A percentile compares a stretch with the other conserved stretches of the same genome.
These are phyloP conservation scores for Phytopythium cucurbitacearum DNA, from an alignment of 352 stramenopile genomes.

Conservation along the genomic window DNA sequence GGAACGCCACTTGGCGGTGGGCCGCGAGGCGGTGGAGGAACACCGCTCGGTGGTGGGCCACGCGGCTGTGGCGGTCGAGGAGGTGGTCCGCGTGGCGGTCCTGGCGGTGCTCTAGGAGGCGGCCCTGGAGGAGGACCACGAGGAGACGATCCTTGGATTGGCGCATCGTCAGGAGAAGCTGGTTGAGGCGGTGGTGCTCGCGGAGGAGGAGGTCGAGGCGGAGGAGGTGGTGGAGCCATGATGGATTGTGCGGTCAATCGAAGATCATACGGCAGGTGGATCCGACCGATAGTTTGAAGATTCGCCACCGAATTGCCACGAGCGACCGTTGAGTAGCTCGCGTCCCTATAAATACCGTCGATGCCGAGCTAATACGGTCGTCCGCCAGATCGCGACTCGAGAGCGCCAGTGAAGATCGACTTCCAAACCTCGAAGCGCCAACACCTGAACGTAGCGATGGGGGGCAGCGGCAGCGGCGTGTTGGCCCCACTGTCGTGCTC, in stretches of 20 bases:
- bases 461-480: background rate
- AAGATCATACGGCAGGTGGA: too few relatives aligned
- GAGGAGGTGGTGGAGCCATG: slow-evolving; percentile 12
- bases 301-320: too few relatives aligned
- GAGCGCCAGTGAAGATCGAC: too few relatives aligned
- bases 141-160: background rate
- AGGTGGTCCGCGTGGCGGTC: slow-evolving; percentile 1
- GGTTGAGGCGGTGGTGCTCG: slow-evolving; percentile 5
- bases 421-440: too few relatives aligned
- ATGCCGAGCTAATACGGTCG: too few relatives aligned
- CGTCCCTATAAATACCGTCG: too few relatives aligned
- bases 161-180: background rate
- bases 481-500: slow-evolving; percentile 9
- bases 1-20: slow-evolving; percentile 8
- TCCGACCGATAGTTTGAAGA: too few relatives aligned
- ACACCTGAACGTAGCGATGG: too few relatives aligned
- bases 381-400: too few relatives aligned
- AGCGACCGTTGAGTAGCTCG: too few relatives aligned
- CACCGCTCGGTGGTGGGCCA: slow-evolving; percentile 1
- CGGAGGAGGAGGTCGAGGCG: slow-evolving; percentile 8
- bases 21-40: slow-evolving; percentile 7
- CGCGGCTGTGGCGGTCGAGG: slow-evolving; percentile 2
- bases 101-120: slow-evolving; percentile 1
- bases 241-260: too few relatives aligned
- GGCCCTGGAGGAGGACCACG: background rate